phyloP scores from a whole-genome alignment of 2,329 filamentous ascomycete species.

The Ceratocystis destructans region DNA sequence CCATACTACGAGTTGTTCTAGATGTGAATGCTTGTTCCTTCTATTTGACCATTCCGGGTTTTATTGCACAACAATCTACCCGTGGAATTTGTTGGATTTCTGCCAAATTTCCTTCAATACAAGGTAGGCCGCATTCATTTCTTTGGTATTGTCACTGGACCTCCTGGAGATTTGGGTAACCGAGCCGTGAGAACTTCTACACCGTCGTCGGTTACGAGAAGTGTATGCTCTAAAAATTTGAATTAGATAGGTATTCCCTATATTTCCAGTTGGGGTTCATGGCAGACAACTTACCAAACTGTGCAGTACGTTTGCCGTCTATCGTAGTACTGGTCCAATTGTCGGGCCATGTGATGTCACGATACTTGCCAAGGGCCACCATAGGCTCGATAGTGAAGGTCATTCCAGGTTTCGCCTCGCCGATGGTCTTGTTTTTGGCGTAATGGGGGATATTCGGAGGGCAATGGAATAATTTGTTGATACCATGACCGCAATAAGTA shows the following conservation, averaged over 20 bases:
- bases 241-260: not conserved
- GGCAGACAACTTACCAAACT: conserved; percentile 55
- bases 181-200: conserved; percentile 71
- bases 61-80: not conserved
- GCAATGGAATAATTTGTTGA: conserved; percentile 87
- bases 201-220: conserved; percentile 70
- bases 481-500: conserved; percentile 91
- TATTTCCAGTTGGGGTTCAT: not conserved
- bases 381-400: conserved; percentile 99
- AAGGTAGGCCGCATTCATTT: not conserved
- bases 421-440: conserved; percentile 94
- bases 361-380: conserved; percentile 84
- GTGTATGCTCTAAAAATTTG: conserved; percentile 51
- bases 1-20: not conserved
- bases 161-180: conserved; percentile 59
- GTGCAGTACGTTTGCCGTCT: conserved; percentile 79
- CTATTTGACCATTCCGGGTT: not conserved
- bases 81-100: not conserved
- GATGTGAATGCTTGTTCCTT: not conserved
- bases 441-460: conserved; percentile 94
- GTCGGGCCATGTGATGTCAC: conserved; percentile 93
- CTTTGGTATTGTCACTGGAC: conserved; percentile 47
- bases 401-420: conserved; percentile 89
- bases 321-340: conserved; percentile 95
- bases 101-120: not conserved